Conservation (phyloP, 164 flowering plant genomes). For the Umbellularia californica region DNA sequence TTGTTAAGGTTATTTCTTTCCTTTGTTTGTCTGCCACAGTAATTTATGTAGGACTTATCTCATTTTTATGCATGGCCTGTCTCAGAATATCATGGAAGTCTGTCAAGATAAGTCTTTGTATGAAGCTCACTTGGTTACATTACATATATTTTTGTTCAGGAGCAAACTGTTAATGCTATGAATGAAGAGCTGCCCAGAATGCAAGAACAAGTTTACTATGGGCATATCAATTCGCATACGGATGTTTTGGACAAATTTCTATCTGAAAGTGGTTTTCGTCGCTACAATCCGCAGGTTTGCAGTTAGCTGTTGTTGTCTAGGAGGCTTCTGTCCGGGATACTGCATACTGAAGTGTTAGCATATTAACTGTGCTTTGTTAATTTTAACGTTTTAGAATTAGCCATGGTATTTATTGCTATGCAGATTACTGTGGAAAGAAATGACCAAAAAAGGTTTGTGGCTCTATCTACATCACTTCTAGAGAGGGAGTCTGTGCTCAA, state of each 20-base stretch:
- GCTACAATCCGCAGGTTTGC: conserved; percentile 88
- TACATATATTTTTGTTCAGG: conserved; percentile 37
- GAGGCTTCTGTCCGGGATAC: background rate
- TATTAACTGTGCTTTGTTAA: background rate
- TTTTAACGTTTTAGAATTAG: conserved; percentile 1
- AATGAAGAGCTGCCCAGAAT: conserved; percentile 95
- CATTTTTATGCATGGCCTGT: background rate
- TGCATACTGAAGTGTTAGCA: background rate
- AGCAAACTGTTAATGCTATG: conserved; percentile 81
- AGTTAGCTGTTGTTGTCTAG: background rate
- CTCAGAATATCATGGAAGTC: background rate
- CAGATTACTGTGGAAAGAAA: conserved; percentile 71
- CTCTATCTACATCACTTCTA: conserved; percentile 50
- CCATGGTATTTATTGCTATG: conserved; percentile 12
- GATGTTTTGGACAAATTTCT: conserved; percentile 84
- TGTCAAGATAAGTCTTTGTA: background rate
- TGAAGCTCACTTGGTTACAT: background rate
- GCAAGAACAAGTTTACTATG: conserved; percentile 98
- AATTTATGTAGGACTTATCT: too few species aligned
- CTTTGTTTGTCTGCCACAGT: too few species aligned
- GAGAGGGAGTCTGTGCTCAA: conserved; percentile 52
- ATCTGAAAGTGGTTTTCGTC: conserved; percentile 71
- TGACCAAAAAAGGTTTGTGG: conserved; percentile 54
- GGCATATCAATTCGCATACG: conserved; percentile 74
- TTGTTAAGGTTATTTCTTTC: too few species aligned